Evolutionary conservation across 768 basidiomycete species (phyloP), one percentile per base, ranked within the genome.

Genomic region (Polyporus arcularius): DNA sequence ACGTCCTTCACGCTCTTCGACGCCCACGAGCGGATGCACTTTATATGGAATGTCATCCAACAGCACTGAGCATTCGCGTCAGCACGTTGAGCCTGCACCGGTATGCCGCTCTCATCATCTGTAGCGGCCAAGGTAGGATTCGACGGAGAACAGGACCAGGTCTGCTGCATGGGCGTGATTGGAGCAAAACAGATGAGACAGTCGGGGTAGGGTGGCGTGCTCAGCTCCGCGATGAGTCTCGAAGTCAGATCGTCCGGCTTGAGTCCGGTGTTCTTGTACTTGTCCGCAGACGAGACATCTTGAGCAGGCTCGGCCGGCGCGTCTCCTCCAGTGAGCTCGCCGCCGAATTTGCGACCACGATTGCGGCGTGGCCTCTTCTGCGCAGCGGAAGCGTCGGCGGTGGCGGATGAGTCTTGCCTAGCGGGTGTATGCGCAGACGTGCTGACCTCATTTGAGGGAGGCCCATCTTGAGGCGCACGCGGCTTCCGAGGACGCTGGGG

Each of bases 21-120:
- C 0, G 94, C 94, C 96, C 96, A 98, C 0, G 89, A 82, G 8
- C 83, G 80, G 65, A 98, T 90, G 68, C 96, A 98, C 66, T 87
- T 89, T 26, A 96, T 78, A 74, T 98, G 96, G 68, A 97, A 95
- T 0, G 92, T 86, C 11, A 86, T 91, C 87, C 91, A 96, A 68
- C 96, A 98, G 67, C 86, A 91, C 60, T 86, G 86, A 6, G 78
- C 73, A 7, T 64, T 72, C 30, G 68, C 63, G 2, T 45, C 56
- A 18, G 56, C 54, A 11, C 56, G 26, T 4, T 28, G 57, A 11
- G 18, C 31, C 5, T 47, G 38, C 65, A 63, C 54, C 56, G 61
- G 65, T 60, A 58, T 58, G 48, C 64, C 47, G 40, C 18, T 41
- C 40, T 59, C 61, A 11, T 69, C 68, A 18, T 68, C 68, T 1